A percentile compares a stretch with the other conserved stretches of the same genome.
phyloP scores from a whole-genome alignment of 2,329 filamentous ascomycete genomes.

The Colletotrichum kahawae region DNA sequence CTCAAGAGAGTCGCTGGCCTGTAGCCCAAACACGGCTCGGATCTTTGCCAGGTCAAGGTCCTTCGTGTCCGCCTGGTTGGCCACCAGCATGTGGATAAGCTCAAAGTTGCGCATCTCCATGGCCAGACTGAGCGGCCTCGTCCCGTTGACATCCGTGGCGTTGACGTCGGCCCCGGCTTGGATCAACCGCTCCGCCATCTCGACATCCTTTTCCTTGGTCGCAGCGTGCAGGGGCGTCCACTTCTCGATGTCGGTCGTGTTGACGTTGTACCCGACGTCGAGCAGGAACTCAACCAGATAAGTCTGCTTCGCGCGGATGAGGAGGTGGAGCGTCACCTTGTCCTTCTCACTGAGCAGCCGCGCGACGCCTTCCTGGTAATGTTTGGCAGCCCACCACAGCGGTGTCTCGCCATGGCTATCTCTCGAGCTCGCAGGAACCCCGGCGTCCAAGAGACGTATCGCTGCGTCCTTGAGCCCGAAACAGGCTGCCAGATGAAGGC shows the following conservation, averaged over 20 bases:
- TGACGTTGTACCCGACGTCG: not conserved
- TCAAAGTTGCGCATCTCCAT: not conserved
- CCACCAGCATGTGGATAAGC: not conserved
- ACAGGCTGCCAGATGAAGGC: not conserved
- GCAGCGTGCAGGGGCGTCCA: not conserved
- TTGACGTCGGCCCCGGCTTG: not conserved
- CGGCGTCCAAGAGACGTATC: fast-evolving
- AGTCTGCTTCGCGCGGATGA: not conserved
- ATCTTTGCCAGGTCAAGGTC: not conserved
- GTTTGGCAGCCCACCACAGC: not conserved
- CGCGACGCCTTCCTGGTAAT: not conserved
- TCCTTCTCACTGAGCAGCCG: not conserved
- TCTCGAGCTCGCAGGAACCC: not conserved
- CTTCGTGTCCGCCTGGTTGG: not conserved
- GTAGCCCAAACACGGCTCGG: not conserved
- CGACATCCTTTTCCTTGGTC: not conserved
- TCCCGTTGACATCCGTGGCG: not conserved
- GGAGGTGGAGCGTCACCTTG: not conserved
- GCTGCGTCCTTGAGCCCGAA: not conserved
- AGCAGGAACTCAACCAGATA: not conserved
- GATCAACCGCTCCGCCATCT: not conserved
- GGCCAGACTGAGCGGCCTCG: not conserved
- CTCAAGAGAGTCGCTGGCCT: not conserved
- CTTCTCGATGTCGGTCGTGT: not conserved
- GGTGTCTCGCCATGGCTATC: not conserved